Percentiles rank a stretch among this genome's conserved stretches.
phyloP scores from a whole-genome alignment of 768 basidiomycete genomes.

The Agrocybe chaxingu region DNA sequence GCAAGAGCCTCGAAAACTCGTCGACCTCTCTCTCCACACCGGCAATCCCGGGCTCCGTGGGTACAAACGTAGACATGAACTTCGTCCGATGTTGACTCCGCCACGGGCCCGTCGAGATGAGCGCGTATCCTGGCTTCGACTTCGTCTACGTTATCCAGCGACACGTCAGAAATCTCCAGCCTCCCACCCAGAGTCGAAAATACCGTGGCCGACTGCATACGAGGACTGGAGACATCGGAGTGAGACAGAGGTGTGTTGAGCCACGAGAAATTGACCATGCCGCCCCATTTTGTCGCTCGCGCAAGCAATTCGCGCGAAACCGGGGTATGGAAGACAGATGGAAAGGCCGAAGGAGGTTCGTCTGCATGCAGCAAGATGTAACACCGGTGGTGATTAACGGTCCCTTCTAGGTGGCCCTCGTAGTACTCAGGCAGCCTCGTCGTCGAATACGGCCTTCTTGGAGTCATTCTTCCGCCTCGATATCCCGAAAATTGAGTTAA shows the following conservation, averaged over 20 bases:
- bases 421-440: constrained; percentile 13
- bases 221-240: neutral
- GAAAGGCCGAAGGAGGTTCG: constrained; percentile 46
- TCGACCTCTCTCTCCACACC: constrained; percentile 68
- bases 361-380: constrained; percentile 56
- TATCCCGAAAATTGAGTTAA: too few species aligned
- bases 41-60: constrained; percentile 74
- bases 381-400: constrained; percentile 46
- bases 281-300: constrained; percentile 43
- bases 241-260: constrained; percentile 10
- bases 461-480: neutral
- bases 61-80: constrained; percentile 71
- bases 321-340: constrained; percentile 42
- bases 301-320: constrained; percentile 50
- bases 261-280: constrained; percentile 65
- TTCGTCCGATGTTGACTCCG: constrained; percentile 13
- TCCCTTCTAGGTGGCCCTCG: constrained; percentile 39
- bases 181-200: constrained; percentile 47
- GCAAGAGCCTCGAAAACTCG: constrained; percentile 51
- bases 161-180: constrained; percentile 46
- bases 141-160: constrained; percentile 47
- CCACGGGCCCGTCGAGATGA: constrained; percentile 19
- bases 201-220: constrained; percentile 37
- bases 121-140: constrained; percentile 35
- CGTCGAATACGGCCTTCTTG: neutral